These are phyloP conservation scores for Rhizoctonia solani DNA, from an alignment of 1,284 basidiomycete genomes.

Conservation along the genomic window DNA sequence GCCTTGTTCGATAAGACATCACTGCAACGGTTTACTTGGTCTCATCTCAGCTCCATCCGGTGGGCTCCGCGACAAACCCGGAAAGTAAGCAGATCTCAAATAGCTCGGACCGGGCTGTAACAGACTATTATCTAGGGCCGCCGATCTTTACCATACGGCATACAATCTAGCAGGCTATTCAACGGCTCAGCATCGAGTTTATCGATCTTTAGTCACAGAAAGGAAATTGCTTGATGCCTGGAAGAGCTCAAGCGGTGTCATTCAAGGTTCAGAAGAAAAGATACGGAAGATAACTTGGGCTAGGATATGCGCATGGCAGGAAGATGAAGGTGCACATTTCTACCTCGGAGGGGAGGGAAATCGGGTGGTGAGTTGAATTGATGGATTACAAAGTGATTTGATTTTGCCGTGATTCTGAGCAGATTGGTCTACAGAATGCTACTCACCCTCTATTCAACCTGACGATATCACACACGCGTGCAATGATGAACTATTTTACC, in stretches of 20 bases:
- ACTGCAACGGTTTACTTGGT: conserved; percentile 88
- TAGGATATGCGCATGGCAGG: conserved; percentile 71
- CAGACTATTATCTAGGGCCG: conserved; percentile 51
- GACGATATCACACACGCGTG: conserved; percentile 72
- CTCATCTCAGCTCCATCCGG: conserved; percentile 85
- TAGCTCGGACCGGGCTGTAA: background rate
- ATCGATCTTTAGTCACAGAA: conserved; percentile 54
- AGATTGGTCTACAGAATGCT: conserved; percentile 67
- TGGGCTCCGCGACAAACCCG: conserved; percentile 93
- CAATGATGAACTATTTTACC: conserved; percentile 79
- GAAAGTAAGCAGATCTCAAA: conserved; percentile 62
- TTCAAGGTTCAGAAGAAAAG: conserved; percentile 44
- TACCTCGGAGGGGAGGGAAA: conserved; percentile 69
- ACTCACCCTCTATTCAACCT: conserved; percentile 89
- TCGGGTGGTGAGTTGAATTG: conserved; percentile 62
- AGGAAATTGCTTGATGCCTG: conserved; percentile 53
- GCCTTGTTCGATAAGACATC: conserved; percentile 51
- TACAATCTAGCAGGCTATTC: conserved; percentile 91
- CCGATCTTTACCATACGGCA: conserved; percentile 90
- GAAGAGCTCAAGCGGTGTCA: conserved; percentile 46
- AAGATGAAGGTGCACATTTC: conserved; percentile 63
- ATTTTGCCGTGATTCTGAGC: background rate
- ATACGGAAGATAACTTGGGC: conserved; percentile 62
- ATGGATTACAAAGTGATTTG: background rate
- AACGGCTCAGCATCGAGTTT: conserved; percentile 77